Evolutionary conservation across 129 eudicot species (phyloP).

Genomic region (Arctium minus): DNA sequence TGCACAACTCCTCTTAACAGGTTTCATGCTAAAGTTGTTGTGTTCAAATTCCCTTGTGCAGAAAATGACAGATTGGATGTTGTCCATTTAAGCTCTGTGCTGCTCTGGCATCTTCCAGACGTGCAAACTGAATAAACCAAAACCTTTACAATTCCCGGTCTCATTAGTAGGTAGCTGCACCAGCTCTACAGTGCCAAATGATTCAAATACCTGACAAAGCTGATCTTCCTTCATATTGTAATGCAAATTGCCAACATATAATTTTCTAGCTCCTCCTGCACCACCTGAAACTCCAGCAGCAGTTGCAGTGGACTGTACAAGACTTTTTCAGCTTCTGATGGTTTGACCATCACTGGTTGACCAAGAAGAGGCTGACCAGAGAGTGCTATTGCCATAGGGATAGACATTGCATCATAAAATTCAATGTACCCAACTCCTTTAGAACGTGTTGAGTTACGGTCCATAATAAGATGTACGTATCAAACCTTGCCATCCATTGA

Average conservation of each 20-base stretch:
- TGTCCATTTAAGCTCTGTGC: constrained; percentile 85
- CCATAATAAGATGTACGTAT: constrained; percentile 86
- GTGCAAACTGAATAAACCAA: constrained; percentile 84
- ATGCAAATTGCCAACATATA: constrained; percentile 91
- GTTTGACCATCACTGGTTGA: constrained; percentile 89
- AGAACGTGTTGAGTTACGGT: constrained; percentile 85
- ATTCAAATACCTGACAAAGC: constrained; percentile 87
- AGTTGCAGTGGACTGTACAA: constrained; percentile 74
- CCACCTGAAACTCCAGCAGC: constrained; percentile 52
- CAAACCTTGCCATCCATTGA: constrained; percentile 94
- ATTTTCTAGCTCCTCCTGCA: constrained; percentile 67
- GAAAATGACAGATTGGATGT: no score
- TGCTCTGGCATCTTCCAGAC: constrained; percentile 77
- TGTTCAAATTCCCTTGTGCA: no score
- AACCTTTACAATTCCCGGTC: constrained; percentile 84
- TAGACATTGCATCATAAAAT: constrained; percentile 87
- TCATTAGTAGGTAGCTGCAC: constrained; percentile 87
- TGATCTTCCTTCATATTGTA: constrained; percentile 78
- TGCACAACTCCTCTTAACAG: no score
- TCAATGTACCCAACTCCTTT: constrained; percentile 97
- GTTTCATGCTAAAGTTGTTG: no score
- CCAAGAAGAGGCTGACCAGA: constrained; percentile 95
- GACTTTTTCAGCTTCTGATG: constrained; percentile 97
- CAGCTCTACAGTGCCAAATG: constrained; percentile 89
- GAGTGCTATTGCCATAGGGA: constrained; percentile 95